phyloP scores from a whole-genome alignment of 805 yeast genomes.

The Myxozyma neglecta region DNA sequence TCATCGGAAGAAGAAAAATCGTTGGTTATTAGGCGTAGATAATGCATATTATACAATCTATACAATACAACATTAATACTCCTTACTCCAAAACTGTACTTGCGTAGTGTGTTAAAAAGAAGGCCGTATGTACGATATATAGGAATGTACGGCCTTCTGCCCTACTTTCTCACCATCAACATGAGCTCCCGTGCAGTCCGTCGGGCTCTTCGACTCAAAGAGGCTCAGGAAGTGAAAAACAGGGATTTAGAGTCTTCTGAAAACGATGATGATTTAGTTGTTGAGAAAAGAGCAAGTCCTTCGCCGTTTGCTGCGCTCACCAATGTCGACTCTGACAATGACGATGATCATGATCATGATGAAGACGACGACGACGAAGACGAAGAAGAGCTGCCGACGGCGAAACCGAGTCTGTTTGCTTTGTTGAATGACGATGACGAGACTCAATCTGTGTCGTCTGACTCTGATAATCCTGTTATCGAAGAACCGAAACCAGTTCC shows the following conservation, averaged over 20 bases:
- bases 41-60: background rate
- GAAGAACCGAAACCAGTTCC: background rate
- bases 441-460: background rate
- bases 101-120: background rate
- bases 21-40: conserved; percentile 63
- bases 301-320: conserved; percentile 4
- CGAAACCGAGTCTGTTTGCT: conserved; percentile 20
- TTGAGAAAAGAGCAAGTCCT: background rate
- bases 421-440: conserved; percentile 16
- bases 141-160: background rate
- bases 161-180: background rate
- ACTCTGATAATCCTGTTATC: background rate
- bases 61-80: background rate
- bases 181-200: conserved; percentile 31
- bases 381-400: background rate
- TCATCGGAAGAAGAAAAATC: conserved; percentile 90
- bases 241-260: background rate
- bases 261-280: background rate
- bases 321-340: too few relatives aligned
- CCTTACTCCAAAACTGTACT: background rate
- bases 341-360: background rate
- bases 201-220: conserved; percentile 21
- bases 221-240: conserved; percentile 2
- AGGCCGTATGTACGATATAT: background rate
- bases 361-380: conserved; percentile 8